Base-by-base conservation (phyloP, 805 yeast species). In the Monosporozyma servazzii region DNA sequence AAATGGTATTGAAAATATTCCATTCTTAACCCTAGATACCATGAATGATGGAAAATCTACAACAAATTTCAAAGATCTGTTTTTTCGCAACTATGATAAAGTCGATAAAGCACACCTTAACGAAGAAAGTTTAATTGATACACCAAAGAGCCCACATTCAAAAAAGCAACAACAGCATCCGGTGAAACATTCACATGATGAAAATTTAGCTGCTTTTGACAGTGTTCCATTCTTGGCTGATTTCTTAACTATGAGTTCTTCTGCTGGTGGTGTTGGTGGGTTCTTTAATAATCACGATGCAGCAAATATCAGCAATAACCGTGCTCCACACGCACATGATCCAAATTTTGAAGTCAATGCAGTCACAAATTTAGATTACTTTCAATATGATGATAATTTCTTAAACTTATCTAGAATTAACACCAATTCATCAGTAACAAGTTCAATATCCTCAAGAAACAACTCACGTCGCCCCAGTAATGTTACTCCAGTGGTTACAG, bases 181-280 rank as follows among this genome's bases (percentile, higher is more conserved):
- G 15, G 27, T 13, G 30, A 27, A 23, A 33, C 49, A 33, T 23
- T 18, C 42, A 3, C 45, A 43, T 43, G 33, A 44, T 23, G 50
- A 48, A 41, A 48, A 48, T 23, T 29, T 48, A 15, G 44, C 45
- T 13, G 41, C 36, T 1, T 51, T 33, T n/a, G 31, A 43, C 39
- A 47, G 42, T 37, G 47, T 48, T 33, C 73, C 75, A 6, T 60
- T 62, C 2, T 54, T 73, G 52, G 65, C 68, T 33, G 75, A 72
- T 54, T 70, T 68, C 51, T 57, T 72, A 45, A 72, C 72, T 18
- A 60, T 70, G 60, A 72, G 75, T 30, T 63, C 71, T 21, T 68
- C 71, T 13, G 69, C 69, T 21, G 75, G 74, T 45, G 76, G 76
- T 44, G 53, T 56, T 9, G 74, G 74, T 11, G 76, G 75, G 1